Evolutionary conservation across 2,329 filamentous ascomycete genomes (phyloP), one percentile per base, ranked within the genome.

Genomic region (Polytolypa hystricis): DNA sequence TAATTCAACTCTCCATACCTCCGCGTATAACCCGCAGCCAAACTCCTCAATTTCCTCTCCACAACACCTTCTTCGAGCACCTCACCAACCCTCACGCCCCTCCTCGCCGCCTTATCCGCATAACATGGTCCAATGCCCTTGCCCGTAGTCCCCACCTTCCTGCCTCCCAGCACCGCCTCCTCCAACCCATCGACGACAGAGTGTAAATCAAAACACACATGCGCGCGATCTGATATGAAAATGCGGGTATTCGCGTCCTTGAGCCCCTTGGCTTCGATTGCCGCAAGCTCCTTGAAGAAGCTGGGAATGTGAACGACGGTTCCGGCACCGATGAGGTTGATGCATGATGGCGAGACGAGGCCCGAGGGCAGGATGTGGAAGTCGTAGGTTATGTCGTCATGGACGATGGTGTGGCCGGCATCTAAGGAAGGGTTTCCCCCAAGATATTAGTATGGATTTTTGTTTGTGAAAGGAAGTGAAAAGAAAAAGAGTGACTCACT

Each of bases 51-150:
- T 51, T 73, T 73, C 6, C 54, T 53, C 55, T 77, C 73, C 46
- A 76, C 73, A 23, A 66, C 53, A 30, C 58, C 57, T 57, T 75
- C 69, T 45, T 74, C 65, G 51, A 74, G 63, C 40, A 77, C 61
- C 46, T 77, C 73, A 25, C 68, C 68, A 38, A 79, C 62, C 37
- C 71, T 70, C 23, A 78, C 63, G 46, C 74, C 74, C 28, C 67
- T 67, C 40, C 75, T 62, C 4, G 72, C 67, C 43, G 74, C 74
- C 59, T 79, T 79, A 49, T 71, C 72, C 50, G 70, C 73, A 60
- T 79, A 79, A 43, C 71, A 72, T 50, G 75, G 75, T 30, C 71
- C 65, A 41, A 69, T 67, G 5, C 65, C 65, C 48, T 68, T 67
- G 20, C 63, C 61, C 3, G 65, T 69, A 9, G 65, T 69, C 21